Conservation (phyloP, 805 yeast genomes). For the Clavispora santaluciae region DNA sequence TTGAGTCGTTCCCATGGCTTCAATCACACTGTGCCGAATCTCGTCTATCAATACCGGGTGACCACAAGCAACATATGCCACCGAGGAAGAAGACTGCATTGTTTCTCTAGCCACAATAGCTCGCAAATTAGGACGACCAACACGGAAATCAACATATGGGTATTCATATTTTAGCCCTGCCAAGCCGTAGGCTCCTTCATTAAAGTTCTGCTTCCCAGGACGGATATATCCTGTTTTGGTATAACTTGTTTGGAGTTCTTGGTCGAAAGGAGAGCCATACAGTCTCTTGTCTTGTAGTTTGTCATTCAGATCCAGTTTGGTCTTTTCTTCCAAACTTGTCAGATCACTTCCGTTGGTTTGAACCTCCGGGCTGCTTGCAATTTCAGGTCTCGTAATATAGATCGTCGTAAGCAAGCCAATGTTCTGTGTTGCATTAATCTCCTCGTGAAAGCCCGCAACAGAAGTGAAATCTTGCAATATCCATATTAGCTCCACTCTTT, state of each 20-base stretch:
- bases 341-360: not conserved
- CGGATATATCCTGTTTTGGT: not conserved
- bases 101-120: constrained; percentile 34
- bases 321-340: constrained; percentile 1
- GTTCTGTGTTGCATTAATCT: constrained; percentile 8
- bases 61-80: constrained; percentile 33
- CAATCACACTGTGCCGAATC: constrained; percentile 18
- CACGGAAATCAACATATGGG: constrained; percentile 15
- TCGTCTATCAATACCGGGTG: constrained; percentile 32
- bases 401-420: constrained; percentile 11
- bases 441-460: constrained; percentile 12
- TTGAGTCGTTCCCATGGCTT: constrained; percentile 13
- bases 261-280: not conserved
- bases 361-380: not conserved
- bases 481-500: constrained; percentile 13
- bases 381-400: constrained; percentile 12
- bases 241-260: not conserved
- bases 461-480: constrained; percentile 12
- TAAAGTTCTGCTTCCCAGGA: not conserved
- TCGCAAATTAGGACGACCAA: constrained; percentile 43
- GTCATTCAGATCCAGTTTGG: not conserved
- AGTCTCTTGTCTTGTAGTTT: not conserved
- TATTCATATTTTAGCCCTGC: constrained; percentile 8
- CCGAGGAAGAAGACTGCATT: constrained; percentile 35
- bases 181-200: not conserved